phyloP scores from a whole-genome alignment of 2,329 filamentous ascomycete species.

The Exophiala sideris region DNA sequence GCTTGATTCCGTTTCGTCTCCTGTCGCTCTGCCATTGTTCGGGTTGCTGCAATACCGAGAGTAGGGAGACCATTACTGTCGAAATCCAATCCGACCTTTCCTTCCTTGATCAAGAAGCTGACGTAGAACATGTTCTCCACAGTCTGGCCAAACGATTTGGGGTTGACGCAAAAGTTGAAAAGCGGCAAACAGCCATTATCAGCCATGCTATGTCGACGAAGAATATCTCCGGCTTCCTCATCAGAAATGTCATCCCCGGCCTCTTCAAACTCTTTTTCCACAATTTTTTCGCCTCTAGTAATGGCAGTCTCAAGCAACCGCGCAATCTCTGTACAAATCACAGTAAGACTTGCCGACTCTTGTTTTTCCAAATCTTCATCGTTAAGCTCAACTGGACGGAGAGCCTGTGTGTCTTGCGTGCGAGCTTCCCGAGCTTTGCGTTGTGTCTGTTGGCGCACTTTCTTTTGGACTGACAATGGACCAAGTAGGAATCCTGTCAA shows the following conservation, averaged over 20 bases:
- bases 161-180: slow-evolving; percentile 87
- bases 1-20: slow-evolving; percentile 68
- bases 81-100: slow-evolving; percentile 67
- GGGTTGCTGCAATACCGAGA: slow-evolving; percentile 51
- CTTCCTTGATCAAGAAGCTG: slow-evolving; percentile 89
- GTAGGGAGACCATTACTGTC: slow-evolving; percentile 75
- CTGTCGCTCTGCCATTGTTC: slow-evolving; percentile 44
- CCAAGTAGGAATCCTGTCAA: slow-evolving; percentile 82
- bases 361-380: slow-evolving; percentile 69
- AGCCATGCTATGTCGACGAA: slow-evolving; percentile 64
- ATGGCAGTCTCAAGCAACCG: slow-evolving; percentile 51
- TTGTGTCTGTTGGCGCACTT: slow-evolving; percentile 66
- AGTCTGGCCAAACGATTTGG: slow-evolving; percentile 84
- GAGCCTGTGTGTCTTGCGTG: slow-evolving; percentile 64
- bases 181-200: slow-evolving; percentile 70
- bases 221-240: slow-evolving; percentile 48
- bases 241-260: slow-evolving; percentile 32
- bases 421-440: slow-evolving; percentile 68
- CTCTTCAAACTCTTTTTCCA: slow-evolving; percentile 28
- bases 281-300: slow-evolving; percentile 42
- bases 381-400: slow-evolving; percentile 71
- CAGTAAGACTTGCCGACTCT: slow-evolving; percentile 76
- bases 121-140: slow-evolving; percentile 97
- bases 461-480: slow-evolving; percentile 84
- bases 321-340: slow-evolving; percentile 72